Base-by-base conservation (phyloP, 2,329 filamentous ascomycete genomes). In the Curvularia sp. region DNA sequence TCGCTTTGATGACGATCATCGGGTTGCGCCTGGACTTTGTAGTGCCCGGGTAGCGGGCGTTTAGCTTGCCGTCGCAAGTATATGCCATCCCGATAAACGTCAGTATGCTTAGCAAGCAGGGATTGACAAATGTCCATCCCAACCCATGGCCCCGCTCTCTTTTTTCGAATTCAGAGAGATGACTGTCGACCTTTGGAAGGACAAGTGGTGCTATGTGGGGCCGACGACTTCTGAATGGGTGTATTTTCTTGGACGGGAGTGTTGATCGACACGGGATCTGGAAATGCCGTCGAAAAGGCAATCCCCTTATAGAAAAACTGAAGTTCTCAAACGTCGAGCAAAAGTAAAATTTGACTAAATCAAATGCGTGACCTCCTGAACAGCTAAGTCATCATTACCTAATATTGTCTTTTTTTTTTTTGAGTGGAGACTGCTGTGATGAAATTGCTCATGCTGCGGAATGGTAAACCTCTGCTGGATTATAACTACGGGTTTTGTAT, bases 11-110 rank as follows among this genome's bases (percentile, higher is more conserved):
- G 30, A 18, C 30, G 50, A 54, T 54, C 38, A 36, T 25, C 28
- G 19, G 39, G 25, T 38, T 49, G 43, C 30, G 50, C 36, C 41
- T 38, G 32, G 18, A 25, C 30, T 54, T 36, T 49, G 43, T 45
- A 57, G 38, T 54, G 19, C 27, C 28, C 15, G 21, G 53, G 23
- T 13, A 43, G 41, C 7, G 25, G 23, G 48, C 38, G 28, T 27
- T 25, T 46, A 46, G 54, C 15, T 15, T 38, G 32, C 46, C 32
- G 43, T 56, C 25, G 23, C 30, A 52, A 38, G 21, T 23, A 34
- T 25, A 39, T 34, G 34, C 27, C 49, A 15, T 57, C 45, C 32
- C 53, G 47, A 18, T 43, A 41, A 21, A 59, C 55, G 53, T 61
- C 58, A 63, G 52, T 19, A 13, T 32, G 18, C n/a, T 21, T 32